Percentiles rank a stretch among this genome's conserved stretches.
Evolutionary conservation across 768 basidiomycete genomes (phyloP).

Genomic region (Asterophora parasitica): DNA sequence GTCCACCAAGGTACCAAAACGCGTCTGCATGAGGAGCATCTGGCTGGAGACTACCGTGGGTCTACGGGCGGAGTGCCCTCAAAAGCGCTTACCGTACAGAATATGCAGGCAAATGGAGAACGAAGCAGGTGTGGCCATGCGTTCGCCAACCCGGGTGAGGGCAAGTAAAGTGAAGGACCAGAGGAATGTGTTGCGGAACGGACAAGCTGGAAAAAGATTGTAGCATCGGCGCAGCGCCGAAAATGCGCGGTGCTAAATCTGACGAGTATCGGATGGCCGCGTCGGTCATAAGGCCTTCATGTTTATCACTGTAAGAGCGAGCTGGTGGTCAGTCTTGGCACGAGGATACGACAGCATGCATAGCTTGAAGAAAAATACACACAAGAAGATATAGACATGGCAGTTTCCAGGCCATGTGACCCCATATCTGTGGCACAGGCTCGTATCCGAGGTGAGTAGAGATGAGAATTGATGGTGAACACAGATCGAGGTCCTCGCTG

Average conservation of each 20-base stretch:
- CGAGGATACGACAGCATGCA: slow-evolving; percentile 2
- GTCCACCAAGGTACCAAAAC: background rate
- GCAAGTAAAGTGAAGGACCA: background rate
- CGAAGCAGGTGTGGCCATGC: slow-evolving; percentile 4
- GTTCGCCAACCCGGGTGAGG: background rate
- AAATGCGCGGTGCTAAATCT: background rate
- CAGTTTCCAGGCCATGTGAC: slow-evolving; percentile 7
- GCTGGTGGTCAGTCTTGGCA: slow-evolving; percentile 3
- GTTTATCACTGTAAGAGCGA: background rate
- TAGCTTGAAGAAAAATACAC: background rate
- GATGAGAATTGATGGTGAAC: background rate
- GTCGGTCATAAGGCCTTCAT: slow-evolving; percentile 13
- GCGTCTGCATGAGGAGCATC: slow-evolving; percentile 1
- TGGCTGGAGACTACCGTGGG: background rate
- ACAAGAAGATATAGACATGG: slow-evolving; percentile 1
- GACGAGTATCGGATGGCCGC: background rate
- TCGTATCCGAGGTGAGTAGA: background rate
- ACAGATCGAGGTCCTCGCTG: background rate
- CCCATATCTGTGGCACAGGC: background rate
- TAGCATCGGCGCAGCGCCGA: slow-evolving; percentile 8
- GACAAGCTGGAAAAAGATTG: slow-evolving; percentile 4
- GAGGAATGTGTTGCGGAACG: too few species aligned
- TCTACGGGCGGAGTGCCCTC: background rate
- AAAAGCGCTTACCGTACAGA: background rate
- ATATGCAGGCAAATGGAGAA: slow-evolving; percentile 9